phyloP scores from a whole-genome alignment of 2,329 filamentous ascomycete species.

The Drechslerella coelobrocha region DNA sequence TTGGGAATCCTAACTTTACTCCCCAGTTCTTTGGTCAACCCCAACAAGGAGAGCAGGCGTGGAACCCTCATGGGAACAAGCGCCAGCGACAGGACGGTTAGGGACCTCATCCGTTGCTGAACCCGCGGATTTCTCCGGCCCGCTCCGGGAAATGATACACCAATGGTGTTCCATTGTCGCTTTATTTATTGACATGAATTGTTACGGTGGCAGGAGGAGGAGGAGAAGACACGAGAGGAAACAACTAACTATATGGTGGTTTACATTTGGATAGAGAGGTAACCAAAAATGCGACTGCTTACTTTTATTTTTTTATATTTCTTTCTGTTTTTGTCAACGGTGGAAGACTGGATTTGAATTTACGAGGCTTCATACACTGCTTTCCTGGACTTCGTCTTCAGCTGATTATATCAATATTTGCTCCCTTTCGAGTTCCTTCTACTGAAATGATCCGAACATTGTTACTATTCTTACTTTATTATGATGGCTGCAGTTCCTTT shows the following conservation, averaged over 20 bases:
- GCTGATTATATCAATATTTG: too few species aligned
- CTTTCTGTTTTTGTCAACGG: constrained; percentile 20
- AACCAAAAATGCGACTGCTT: too few species aligned
- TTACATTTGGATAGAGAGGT: constrained; percentile 16
- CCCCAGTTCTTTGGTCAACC: constrained; percentile 39
- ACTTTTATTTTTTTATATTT: constrained; percentile 4
- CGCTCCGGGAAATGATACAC: too few species aligned
- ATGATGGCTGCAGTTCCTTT: too few species aligned
- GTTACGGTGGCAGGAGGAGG: background rate
- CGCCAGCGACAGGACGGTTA: constrained; percentile 50
- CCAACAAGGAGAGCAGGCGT: constrained; percentile 45
- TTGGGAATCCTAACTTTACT: constrained; percentile 41
- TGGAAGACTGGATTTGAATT: constrained; percentile 40
- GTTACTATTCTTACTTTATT: too few species aligned
- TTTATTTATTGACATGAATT: constrained; percentile 18
- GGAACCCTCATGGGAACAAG: constrained; percentile 50
- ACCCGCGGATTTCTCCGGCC: constrained; percentile 25
- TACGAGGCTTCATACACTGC: too few species aligned
- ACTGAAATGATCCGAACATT: too few species aligned
- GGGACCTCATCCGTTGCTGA: constrained; percentile 8
- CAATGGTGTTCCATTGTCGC: too few species aligned
- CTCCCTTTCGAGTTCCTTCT: too few species aligned
- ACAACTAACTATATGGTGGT: background rate
- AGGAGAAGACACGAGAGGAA: background rate
- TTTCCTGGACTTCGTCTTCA: too few species aligned